Conservation (phyloP, 2,329 filamentous ascomycete genomes). For the Alternaria viburni region DNA sequence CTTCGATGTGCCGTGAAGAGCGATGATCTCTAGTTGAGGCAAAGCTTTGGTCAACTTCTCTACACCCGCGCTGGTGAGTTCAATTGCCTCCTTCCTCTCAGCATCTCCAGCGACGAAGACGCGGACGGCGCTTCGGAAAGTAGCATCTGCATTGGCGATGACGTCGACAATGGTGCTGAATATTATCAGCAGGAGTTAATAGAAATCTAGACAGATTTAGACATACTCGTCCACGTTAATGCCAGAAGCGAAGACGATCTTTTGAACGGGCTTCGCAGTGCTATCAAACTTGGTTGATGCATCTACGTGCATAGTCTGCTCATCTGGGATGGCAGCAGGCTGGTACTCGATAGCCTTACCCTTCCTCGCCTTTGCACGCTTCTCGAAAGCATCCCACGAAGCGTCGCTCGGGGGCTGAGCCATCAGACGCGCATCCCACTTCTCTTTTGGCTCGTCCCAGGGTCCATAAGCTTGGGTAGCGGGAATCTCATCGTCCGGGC, state of each 20-base stretch:
- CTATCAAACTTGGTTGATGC: conserved; percentile 3
- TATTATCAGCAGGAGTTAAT: neutral
- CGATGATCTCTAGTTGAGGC: neutral
- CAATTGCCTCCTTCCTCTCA: neutral
- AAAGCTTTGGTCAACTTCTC: conserved; percentile 1
- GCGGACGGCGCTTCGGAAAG: neutral
- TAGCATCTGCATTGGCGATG: conserved; percentile 4
- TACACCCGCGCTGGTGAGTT: neutral
- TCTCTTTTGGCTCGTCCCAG: neutral
- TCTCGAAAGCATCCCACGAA: neutral
- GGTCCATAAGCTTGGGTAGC: neutral
- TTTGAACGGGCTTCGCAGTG: conserved; percentile 2
- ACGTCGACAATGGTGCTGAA: neutral
- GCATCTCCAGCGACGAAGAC: neutral
- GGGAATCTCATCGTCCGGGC: neutral
- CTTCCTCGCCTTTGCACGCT: conserved; percentile 2
- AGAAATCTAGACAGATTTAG: neutral
- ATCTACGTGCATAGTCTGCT: conserved; percentile 1
- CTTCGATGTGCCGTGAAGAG: conserved; percentile 1
- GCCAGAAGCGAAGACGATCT: neutral
- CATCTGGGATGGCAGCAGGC: neutral
- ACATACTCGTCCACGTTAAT: conserved; percentile 4
- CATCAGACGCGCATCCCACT: conserved; percentile 1
- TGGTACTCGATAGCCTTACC: neutral
- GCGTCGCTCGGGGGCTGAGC: neutral